Conservation (phyloP, 768 basidiomycete genomes). For the Imleria badia region DNA sequence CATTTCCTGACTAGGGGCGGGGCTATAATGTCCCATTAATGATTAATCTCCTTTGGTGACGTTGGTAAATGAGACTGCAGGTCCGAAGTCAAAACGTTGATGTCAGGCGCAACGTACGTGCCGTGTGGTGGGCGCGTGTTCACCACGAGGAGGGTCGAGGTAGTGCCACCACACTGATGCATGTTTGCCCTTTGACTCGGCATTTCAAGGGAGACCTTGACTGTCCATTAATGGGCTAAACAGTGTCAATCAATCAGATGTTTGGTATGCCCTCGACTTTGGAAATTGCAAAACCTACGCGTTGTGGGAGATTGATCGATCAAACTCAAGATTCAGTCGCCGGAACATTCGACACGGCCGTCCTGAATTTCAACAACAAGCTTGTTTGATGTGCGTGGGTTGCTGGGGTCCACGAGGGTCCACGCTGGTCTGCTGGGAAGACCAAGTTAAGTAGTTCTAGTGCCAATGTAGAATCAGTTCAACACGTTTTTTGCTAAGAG, state of each 20-base stretch:
- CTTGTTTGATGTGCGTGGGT: neutral
- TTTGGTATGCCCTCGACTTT: neutral
- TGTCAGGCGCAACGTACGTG: constrained; percentile 10
- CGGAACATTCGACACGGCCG: neutral
- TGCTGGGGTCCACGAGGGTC: neutral
- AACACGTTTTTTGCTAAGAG: neutral
- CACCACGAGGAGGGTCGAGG: constrained; percentile 19
- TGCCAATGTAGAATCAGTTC: neutral
- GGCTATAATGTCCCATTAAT: neutral
- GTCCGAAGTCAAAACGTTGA: constrained; percentile 17
- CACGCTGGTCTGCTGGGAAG: neutral
- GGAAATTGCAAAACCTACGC: neutral
- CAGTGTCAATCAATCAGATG: neutral
- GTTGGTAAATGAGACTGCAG: constrained; percentile 14
- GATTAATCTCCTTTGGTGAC: constrained; percentile 1
- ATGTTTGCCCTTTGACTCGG: neutral
- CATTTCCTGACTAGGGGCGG: constrained; percentile 7
- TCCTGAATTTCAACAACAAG: neutral
- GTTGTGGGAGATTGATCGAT: neutral
- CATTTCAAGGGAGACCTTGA: neutral
- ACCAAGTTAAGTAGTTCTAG: neutral
- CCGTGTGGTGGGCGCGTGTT: constrained; percentile 13
- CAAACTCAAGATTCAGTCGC: neutral
- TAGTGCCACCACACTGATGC: neutral
- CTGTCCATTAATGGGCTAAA: neutral